Percentiles rank a stretch among this genome's conserved stretches.
These are phyloP conservation scores for Blastobotrys buckinghamii DNA, from an alignment of 1,139 yeast species.

Conservation along the genomic window DNA sequence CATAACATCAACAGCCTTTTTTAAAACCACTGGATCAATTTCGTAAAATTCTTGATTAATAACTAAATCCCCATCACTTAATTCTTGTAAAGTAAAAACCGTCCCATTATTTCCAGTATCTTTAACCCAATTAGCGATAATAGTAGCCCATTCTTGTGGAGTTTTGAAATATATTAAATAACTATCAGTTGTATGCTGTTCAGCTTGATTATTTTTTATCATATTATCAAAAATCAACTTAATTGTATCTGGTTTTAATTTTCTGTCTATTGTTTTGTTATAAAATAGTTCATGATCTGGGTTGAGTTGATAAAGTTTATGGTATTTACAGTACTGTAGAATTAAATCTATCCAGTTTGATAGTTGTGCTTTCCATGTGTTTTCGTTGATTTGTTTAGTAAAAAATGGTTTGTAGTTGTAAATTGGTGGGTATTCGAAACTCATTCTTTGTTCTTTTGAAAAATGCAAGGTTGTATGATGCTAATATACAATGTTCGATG, in stretches of 20 bases:
- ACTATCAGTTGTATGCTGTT: constrained; percentile 39
- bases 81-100: constrained; percentile 77
- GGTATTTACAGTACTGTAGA: constrained; percentile 53
- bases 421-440: constrained; percentile 54
- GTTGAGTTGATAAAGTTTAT: constrained; percentile 47
- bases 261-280: constrained; percentile 46
- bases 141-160: constrained; percentile 71
- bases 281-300: constrained; percentile 38
- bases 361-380: constrained; percentile 68
- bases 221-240: constrained; percentile 53
- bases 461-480: too few species aligned
- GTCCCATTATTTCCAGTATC: constrained; percentile 71
- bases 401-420: constrained; percentile 89
- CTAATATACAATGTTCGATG: too few species aligned
- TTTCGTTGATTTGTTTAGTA: constrained; percentile 80
- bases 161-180: constrained; percentile 63
- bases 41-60: constrained; percentile 52
- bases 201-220: constrained; percentile 50
- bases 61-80: constrained; percentile 59
- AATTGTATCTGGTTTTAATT: constrained; percentile 51
- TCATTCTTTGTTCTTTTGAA: neutral
- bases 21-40: constrained; percentile 54
- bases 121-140: constrained; percentile 57
- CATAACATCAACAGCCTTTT: constrained; percentile 51
- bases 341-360: constrained; percentile 52